A percentile compares a stretch with the other conserved stretches of the same genome.
Evolutionary conservation across 2,329 filamentous ascomycete genomes (phyloP).

Genomic region (Colletotrichum gloeosporioides): DNA sequence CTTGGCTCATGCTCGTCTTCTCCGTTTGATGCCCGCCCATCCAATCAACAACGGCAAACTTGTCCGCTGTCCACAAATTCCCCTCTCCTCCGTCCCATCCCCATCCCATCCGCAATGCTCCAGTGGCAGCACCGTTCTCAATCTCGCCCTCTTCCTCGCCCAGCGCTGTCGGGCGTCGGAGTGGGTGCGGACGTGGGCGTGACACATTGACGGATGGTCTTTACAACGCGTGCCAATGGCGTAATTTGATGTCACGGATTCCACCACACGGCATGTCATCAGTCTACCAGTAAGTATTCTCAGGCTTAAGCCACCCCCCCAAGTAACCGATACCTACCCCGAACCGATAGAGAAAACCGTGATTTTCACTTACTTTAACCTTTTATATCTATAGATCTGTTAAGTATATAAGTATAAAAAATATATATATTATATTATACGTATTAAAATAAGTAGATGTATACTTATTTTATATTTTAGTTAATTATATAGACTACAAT

Average conservation of each 20-base stretch:
- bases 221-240: neutral
- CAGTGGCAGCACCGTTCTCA: neutral
- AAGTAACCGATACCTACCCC: too few relatives aligned
- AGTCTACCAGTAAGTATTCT: neutral
- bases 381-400: too few relatives aligned
- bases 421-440: too few relatives aligned
- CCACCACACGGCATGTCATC: neutral
- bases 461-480: too few relatives aligned
- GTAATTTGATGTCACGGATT: conserved; percentile 13
- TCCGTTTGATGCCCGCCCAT: neutral
- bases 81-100: conserved; percentile 4
- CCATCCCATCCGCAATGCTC: neutral
- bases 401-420: too few relatives aligned
- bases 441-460: too few relatives aligned
- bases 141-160: neutral
- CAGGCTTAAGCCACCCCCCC: too few relatives aligned
- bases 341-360: too few relatives aligned
- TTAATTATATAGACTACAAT: too few relatives aligned
- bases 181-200: neutral
- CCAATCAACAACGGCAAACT: neutral
- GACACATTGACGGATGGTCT: neutral
- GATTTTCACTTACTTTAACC: too few relatives aligned
- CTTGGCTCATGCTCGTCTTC: conserved; percentile 3
- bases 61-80: neutral
- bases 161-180: neutral